Evolutionary conservation across 1,284 basidiomycete genomes (phyloP).

Genomic region (Trichosporon sp.): DNA sequence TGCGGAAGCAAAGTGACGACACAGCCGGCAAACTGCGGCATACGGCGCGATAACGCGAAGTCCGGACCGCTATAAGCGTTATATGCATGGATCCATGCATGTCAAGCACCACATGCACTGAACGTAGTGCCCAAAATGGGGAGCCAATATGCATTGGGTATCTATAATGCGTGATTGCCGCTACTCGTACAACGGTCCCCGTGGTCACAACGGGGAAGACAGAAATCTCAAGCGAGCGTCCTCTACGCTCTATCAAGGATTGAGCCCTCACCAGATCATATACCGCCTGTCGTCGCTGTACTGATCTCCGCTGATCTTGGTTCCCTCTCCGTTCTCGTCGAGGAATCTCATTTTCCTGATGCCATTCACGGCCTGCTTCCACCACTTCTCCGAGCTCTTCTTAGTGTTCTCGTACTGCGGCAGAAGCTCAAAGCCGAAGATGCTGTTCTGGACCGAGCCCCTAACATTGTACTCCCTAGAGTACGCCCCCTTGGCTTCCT

Average conservation of each 20-base stretch:
- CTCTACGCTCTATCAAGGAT: neutral
- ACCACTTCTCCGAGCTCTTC: neutral
- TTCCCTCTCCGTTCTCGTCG: conserved; percentile 3
- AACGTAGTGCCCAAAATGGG: neutral
- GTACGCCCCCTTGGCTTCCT: neutral
- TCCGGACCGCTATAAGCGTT: neutral
- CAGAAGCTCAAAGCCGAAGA: neutral
- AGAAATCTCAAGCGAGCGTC: neutral
- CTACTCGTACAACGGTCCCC: neutral
- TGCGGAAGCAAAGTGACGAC: conserved; percentile 2
- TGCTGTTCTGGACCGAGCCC: neutral
- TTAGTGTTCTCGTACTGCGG: neutral
- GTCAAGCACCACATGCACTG: too few species aligned
- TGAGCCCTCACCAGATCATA: neutral
- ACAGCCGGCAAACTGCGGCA: neutral
- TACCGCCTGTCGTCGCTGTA: neutral
- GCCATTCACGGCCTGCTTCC: neutral
- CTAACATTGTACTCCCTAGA: neutral
- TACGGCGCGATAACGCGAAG: neutral
- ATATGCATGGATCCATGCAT: neutral
- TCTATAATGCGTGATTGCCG: neutral
- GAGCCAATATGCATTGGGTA: neutral
- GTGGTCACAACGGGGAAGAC: too few species aligned
- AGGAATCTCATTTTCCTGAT: conserved; percentile 5
- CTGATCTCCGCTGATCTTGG: neutral